phyloP scores from a whole-genome alignment of 306 rosid species.

The Dryas alaskensis region DNA sequence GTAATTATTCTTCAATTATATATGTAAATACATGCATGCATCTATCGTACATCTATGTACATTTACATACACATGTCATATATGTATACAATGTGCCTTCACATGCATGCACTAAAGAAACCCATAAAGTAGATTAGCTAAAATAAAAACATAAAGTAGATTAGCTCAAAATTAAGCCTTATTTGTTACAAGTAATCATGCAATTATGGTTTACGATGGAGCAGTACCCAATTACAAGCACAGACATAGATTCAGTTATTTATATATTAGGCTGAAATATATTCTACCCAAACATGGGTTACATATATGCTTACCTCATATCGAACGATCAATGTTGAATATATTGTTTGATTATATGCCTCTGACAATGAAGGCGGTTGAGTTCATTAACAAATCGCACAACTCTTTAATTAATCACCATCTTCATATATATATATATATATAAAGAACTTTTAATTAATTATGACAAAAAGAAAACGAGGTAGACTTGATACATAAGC shows the following conservation, averaged over 20 bases:
- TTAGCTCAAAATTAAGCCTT: neutral
- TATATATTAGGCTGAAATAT: neutral
- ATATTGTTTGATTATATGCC: neutral
- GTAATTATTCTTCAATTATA: neutral
- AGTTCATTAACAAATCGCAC: neutral
- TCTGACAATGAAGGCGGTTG: neutral
- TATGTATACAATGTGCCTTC: neutral
- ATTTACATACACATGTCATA: too few species aligned
- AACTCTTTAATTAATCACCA: neutral
- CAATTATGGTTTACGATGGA: neutral
- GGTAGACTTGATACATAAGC: too few species aligned
- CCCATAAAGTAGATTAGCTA: neutral
- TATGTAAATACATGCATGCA: neutral
- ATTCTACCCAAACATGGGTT: neutral
- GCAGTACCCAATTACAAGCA: neutral
- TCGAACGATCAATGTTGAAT: neutral
- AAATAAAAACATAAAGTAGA: neutral
- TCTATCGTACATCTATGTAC: too few species aligned
- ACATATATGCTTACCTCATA: conserved; percentile 11
- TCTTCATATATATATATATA: too few species aligned
- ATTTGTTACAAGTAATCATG: neutral
- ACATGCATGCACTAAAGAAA: neutral
- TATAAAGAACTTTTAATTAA: too few species aligned
- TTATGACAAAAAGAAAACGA: too few species aligned
- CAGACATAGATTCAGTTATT: neutral